phyloP scores from a whole-genome alignment of 2,329 filamentous ascomycete species.

The Colletotrichum aenigma region DNA sequence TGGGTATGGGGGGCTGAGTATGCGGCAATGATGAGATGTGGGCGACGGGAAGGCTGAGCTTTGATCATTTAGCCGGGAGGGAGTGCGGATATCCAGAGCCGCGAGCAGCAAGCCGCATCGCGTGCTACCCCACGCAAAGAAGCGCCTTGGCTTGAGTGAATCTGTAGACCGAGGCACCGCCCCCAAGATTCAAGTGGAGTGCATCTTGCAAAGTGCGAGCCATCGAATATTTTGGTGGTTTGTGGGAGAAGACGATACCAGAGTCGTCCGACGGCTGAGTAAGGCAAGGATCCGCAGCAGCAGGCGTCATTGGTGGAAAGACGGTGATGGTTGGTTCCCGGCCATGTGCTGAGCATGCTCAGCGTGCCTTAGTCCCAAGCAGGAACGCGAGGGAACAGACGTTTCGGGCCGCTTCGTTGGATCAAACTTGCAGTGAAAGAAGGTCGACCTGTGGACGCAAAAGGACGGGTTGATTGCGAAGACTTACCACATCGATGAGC shows the following conservation, averaged over 20 bases:
- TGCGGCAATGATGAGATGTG: constrained; percentile 11
- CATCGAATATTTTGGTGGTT: not conserved
- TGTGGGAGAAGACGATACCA: not conserved
- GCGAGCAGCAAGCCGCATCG: constrained; percentile 22
- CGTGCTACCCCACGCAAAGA: constrained; percentile 13
- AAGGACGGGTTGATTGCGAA: not conserved
- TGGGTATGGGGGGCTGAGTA: constrained; percentile 15
- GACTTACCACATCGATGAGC: not conserved
- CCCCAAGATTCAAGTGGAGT: constrained; percentile 6
- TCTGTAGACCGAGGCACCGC: not conserved
- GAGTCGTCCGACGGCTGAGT: not conserved
- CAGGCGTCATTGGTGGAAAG: constrained; percentile 13
- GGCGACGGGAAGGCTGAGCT: constrained; percentile 19
- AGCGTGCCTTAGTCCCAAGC: constrained; percentile 5
- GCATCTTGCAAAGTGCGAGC: not conserved
- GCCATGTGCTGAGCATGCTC: constrained; percentile 8
- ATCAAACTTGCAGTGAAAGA: not conserved
- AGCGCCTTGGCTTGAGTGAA: not conserved
- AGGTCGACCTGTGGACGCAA: not conserved
- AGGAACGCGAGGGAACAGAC: constrained; percentile 3
- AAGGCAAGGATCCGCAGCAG: not conserved
- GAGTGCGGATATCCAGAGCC: constrained; percentile 22
- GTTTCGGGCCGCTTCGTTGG: not conserved
- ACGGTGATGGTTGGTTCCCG: not conserved
- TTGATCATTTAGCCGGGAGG: not conserved